A percentile compares a stretch with the other conserved stretches of the same genome.
Evolutionary conservation across 164 flowering plant species (phyloP).

Genomic region (Chimonanthus salicifolius): DNA sequence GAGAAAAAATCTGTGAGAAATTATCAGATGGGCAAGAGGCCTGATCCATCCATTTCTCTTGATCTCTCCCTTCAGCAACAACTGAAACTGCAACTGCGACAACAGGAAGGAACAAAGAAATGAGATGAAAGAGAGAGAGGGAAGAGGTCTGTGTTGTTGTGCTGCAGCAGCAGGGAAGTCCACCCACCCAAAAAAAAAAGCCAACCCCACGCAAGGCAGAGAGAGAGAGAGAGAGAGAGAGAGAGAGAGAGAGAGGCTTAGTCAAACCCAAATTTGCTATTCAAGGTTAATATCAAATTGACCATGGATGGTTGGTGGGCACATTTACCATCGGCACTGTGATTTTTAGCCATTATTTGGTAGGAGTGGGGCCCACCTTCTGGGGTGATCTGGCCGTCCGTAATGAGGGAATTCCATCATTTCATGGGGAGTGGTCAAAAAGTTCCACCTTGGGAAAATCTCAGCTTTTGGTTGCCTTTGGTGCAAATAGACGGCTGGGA

Average conservation of each 20-base stretch:
- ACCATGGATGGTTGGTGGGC: too few relatives aligned
- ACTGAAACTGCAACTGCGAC: background rate
- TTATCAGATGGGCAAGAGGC: background rate
- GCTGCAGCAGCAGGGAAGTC: slow-evolving; percentile 2
- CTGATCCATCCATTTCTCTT: background rate
- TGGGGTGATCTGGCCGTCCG: too few relatives aligned
- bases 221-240: too few relatives aligned
- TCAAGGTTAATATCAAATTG: background rate
- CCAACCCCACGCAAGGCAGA: slow-evolving; percentile 4
- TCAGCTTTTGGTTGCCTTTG: too few relatives aligned
- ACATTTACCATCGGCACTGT: too few relatives aligned
- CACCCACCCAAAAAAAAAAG: background rate
- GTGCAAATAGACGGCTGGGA: too few relatives aligned
- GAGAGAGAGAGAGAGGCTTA: background rate
- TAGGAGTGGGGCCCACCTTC: too few relatives aligned
- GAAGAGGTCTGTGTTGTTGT: background rate
- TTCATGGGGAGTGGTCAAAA: too few relatives aligned
- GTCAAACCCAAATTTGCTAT: background rate
- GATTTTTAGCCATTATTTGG: too few relatives aligned
- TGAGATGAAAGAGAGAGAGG: background rate
- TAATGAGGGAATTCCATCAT: too few relatives aligned
- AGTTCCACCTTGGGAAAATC: too few relatives aligned
- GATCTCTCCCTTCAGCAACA: background rate
- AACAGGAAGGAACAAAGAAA: background rate
- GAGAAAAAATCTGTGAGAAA: background rate